Evolutionary conservation across 2,329 filamentous ascomycete species (phyloP).

Genomic region (Cordyceps tenuipes): DNA sequence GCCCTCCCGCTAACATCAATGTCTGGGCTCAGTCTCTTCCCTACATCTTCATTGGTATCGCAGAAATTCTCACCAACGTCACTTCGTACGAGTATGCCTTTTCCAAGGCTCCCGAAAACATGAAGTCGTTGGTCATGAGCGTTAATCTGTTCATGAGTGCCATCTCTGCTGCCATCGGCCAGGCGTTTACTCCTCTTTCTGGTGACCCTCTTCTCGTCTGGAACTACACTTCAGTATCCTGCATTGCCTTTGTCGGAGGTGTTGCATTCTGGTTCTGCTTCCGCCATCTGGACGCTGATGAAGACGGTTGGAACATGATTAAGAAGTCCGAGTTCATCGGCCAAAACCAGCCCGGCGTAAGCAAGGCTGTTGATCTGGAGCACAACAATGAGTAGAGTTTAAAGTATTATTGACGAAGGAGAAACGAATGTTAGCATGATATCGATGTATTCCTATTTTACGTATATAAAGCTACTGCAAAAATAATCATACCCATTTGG

Average conservation of each 20-base stretch:
- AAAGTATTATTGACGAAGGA: not conserved
- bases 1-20: constrained; percentile 52
- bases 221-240: constrained; percentile 60
- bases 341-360: constrained; percentile 27
- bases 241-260: constrained; percentile 55
- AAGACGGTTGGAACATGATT: constrained; percentile 61
- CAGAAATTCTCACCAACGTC: constrained; percentile 47
- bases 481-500: constrained; percentile 11
- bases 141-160: constrained; percentile 65
- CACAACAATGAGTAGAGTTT: not conserved
- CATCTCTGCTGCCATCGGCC: constrained; percentile 60
- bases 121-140: constrained; percentile 67
- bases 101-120: constrained; percentile 70
- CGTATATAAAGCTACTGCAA: not conserved
- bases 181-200: constrained; percentile 55
- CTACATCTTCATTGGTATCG: constrained; percentile 42
- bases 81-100: constrained; percentile 67
- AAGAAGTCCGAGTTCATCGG: constrained; percentile 36
- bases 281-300: constrained; percentile 54
- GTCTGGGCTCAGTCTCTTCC: constrained; percentile 51
- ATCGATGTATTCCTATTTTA: constrained; percentile 5
- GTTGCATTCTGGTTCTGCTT: constrained; percentile 61
- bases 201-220: constrained; percentile 59
- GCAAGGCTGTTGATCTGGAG: constrained; percentile 16
- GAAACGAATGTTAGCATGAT: not conserved